Conservation (phyloP, 192 early-diverging fungal genomes). For the Entomortierella parvispora region DNA sequence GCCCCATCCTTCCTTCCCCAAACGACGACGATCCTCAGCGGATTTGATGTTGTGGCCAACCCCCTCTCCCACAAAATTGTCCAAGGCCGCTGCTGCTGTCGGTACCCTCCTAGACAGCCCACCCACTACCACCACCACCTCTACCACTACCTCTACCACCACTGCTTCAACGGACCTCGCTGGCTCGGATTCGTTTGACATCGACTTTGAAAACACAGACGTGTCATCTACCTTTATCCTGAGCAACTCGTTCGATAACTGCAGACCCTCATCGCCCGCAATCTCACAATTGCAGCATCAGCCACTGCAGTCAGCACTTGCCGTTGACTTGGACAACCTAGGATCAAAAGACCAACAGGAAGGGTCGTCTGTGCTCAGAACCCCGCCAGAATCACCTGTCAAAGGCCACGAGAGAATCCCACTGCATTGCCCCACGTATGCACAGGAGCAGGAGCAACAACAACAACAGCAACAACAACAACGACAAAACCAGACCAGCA, state of each 20-base stretch:
- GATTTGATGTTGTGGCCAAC: conserved; percentile 42
- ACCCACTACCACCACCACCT: no score
- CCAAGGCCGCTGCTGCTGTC: conserved; percentile 15
- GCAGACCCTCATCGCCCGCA: conserved; percentile 40
- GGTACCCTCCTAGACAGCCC: no score
- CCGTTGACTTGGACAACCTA: background rate
- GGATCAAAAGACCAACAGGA: background rate
- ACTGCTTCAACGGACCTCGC: background rate
- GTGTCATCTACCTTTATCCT: conserved; percentile 17
- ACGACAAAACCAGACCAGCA: no score
- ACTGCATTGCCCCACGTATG: background rate
- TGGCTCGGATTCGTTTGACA: no score
- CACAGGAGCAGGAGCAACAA: background rate
- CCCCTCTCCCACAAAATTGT: conserved; percentile 17
- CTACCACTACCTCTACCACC: conserved; percentile 6
- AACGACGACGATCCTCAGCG: conserved; percentile 5
- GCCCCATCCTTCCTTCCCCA: background rate
- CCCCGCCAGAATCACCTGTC: conserved; percentile 48
- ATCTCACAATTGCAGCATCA: background rate
- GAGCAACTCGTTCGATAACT: conserved; percentile 39
- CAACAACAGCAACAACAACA: conserved; percentile 4
- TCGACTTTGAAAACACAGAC: background rate
- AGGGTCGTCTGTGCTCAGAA: conserved; percentile 14
- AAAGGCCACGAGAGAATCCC: conserved; percentile 26
- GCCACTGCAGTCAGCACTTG: background rate